Evolutionary conservation across 2,329 filamentous ascomycete species (phyloP).

Genomic region (Apiospora arundinis): DNA sequence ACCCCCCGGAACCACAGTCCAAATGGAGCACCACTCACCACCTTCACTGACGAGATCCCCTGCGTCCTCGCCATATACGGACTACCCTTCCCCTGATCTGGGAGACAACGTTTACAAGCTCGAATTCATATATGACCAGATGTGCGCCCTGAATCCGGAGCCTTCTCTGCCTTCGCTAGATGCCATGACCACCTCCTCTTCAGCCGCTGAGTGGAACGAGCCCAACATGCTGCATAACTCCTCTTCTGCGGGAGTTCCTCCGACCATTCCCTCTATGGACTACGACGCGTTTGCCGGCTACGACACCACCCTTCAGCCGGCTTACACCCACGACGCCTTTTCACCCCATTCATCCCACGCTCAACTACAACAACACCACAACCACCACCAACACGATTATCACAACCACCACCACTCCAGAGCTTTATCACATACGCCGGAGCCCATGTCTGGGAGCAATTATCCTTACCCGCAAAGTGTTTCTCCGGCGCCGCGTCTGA

Average conservation of each 20-base stretch:
- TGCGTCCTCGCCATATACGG: conserved; percentile 50
- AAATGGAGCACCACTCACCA: conserved; percentile 57
- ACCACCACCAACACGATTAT: conserved; percentile 33
- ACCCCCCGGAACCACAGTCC: conserved; percentile 6
- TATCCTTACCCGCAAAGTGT: conserved; percentile 41
- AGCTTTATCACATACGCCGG: conserved; percentile 40
- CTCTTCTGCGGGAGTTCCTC: conserved; percentile 26
- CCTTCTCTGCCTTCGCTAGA: conserved; percentile 49
- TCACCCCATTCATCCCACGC: conserved; percentile 47
- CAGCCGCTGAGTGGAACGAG: conserved; percentile 49
- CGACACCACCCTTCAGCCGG: conserved; percentile 45
- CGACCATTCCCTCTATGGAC: conserved; percentile 55
- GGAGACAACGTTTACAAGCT: conserved; percentile 51
- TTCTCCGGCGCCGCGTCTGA: conserved; percentile 45
- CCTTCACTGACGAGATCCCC: conserved; percentile 53
- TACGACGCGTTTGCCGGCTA: conserved; percentile 60
- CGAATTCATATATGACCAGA: conserved; percentile 49
- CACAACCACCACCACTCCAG: conserved; percentile 37
- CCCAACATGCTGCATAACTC: conserved; percentile 28
- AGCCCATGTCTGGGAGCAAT: conserved; percentile 35
- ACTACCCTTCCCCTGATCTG: conserved; percentile 54
- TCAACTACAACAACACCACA: conserved; percentile 37
- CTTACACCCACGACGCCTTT: conserved; percentile 57
- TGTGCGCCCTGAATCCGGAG: conserved; percentile 45
- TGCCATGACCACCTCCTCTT: conserved; percentile 48